These are phyloP conservation scores for Herpetomonas tarakana DNA, from an alignment of 208 protist species.

Conservation along the genomic window DNA sequence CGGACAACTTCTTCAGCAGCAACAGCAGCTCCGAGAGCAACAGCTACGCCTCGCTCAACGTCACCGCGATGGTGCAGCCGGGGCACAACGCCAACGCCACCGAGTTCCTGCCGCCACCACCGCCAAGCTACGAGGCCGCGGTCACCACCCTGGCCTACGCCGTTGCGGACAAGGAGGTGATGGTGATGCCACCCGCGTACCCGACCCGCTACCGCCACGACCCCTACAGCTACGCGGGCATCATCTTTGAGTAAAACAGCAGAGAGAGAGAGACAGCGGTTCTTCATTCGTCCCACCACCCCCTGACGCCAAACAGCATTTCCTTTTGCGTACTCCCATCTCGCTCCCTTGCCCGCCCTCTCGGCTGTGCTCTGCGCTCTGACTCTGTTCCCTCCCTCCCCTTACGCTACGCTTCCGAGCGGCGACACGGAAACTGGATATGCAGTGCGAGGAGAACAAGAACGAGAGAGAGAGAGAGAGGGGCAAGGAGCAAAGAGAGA, in stretches of 20 bases:
- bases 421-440: no score
- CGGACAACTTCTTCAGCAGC: slow-evolving; percentile 1
- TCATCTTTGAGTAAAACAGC: slow-evolving; percentile 42
- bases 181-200: slow-evolving; percentile 56
- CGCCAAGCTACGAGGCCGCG: slow-evolving; percentile 65
- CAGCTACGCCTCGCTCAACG: neutral
- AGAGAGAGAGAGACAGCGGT: no score
- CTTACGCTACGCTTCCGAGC: no score
- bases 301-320: no score
- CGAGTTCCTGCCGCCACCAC: slow-evolving; percentile 27
- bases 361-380: no score
- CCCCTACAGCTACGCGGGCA: slow-evolving; percentile 79
- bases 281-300: neutral
- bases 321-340: no score
- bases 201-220: slow-evolving; percentile 82
- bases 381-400: no score
- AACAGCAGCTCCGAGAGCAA: slow-evolving; percentile 1
- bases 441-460: no score
- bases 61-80: neutral
- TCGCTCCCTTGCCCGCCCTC: no score
- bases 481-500: no score
- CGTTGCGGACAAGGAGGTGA: slow-evolving; percentile 7
- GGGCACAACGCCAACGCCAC: neutral
- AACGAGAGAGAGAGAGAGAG: no score
- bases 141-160: slow-evolving; percentile 12